Conservation (phyloP, 73 alveolate genomes). For the Uronychia setigera region DNA sequence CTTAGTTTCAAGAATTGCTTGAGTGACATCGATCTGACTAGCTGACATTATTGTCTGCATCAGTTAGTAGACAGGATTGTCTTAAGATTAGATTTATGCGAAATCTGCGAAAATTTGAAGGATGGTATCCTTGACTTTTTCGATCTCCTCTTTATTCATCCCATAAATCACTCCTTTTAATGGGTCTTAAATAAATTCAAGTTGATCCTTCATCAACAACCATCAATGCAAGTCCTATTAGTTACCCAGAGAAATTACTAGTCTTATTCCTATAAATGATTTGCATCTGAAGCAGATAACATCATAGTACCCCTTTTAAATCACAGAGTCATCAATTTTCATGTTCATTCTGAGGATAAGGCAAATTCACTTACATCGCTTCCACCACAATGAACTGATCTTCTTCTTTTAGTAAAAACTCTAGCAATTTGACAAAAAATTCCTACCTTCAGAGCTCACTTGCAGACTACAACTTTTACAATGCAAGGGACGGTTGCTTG, state of each 20-base stretch:
- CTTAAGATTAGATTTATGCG: background rate
- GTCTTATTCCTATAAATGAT: background rate
- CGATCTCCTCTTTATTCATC: background rate
- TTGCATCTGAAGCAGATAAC: background rate
- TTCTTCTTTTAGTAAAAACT: background rate
- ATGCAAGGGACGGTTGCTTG: background rate
- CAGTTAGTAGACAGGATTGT: background rate
- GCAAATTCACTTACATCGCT: background rate
- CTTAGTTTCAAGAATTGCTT: background rate
- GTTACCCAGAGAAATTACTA: background rate
- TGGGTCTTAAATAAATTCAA: background rate
- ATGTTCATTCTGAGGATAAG: background rate
- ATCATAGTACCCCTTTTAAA: background rate
- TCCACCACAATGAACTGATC: background rate
- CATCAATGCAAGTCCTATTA: background rate
- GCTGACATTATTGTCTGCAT: background rate
- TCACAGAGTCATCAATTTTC: background rate
- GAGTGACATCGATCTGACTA: background rate
- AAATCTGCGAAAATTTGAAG: background rate
- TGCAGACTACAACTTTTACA: background rate
- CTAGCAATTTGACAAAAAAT: background rate
- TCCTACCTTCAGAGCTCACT: constrained; percentile 1
- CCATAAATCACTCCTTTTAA: background rate
- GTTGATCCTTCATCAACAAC: background rate
- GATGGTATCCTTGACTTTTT: background rate